Evolutionary conservation across 2,329 filamentous ascomycete species (phyloP).

Genomic region (Trichoderma pleuroti): DNA sequence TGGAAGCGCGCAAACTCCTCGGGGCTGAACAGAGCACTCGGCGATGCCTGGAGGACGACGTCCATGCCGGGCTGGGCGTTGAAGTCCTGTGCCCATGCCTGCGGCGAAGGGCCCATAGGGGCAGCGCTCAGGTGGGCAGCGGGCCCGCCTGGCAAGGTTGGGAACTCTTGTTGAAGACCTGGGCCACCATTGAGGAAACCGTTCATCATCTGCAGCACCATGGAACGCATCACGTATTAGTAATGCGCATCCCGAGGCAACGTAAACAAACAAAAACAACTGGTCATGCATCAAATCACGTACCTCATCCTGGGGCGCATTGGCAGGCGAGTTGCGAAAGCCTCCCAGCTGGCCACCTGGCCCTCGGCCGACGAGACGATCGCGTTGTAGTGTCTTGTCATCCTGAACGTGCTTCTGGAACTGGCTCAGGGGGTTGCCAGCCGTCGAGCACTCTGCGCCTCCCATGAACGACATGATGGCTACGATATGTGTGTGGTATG

Average conservation of each 20-base stretch:
- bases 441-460: conserved; percentile 93
- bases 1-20: conserved; percentile 88
- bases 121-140: conserved; percentile 47
- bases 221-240: conserved; percentile 26
- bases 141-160: conserved; percentile 45
- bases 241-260: conserved; percentile 23
- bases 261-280: conserved; percentile 6
- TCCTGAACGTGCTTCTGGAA: conserved; percentile 96
- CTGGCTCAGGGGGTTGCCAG: conserved; percentile 92
- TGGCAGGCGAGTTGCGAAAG: conserved; percentile 69
- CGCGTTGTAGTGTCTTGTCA: conserved; percentile 91
- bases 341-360: conserved; percentile 69
- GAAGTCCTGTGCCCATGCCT: conserved; percentile 54
- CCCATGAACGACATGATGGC: conserved; percentile 85
- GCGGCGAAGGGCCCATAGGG: conserved; percentile 44
- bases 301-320: conserved; percentile 71
- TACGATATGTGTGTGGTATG: background rate
- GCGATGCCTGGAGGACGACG: conserved; percentile 60
- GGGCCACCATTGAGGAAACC: conserved; percentile 81
- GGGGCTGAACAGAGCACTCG: conserved; percentile 64
- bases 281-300: conserved; percentile 16
- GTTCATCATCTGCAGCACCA: conserved; percentile 72
- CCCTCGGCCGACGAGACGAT: conserved; percentile 75
- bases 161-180: conserved; percentile 52
- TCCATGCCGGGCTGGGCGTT: conserved; percentile 66